Conservation (phyloP, 495 filamentous ascomycete species). For the Penicillium malachiteum region DNA sequence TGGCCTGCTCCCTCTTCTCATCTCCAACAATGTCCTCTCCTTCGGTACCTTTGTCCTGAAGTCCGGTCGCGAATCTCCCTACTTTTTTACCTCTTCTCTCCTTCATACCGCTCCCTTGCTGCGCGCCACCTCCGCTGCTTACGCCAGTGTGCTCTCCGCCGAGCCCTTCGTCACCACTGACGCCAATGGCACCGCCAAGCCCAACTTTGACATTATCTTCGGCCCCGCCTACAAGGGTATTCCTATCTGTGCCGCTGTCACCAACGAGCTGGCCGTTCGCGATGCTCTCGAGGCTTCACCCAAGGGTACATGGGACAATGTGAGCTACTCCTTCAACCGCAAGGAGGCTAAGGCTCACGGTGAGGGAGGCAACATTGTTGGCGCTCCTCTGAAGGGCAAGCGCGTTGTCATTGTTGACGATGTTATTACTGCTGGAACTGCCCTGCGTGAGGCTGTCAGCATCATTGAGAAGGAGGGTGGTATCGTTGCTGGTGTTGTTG, state of each 20-base stretch:
- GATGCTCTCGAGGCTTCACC: slow-evolving; percentile 42
- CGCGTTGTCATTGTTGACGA: slow-evolving; percentile 88
- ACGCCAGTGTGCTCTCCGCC: slow-evolving; percentile 66
- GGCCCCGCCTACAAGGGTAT: slow-evolving; percentile 98
- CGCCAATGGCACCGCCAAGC: slow-evolving; percentile 30
- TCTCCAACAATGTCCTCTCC: slow-evolving; percentile 71
- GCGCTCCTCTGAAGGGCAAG: slow-evolving; percentile 79
- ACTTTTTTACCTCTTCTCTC: slow-evolving; percentile 95
- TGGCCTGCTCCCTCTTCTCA: slow-evolving; percentile 68
- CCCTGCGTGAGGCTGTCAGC: slow-evolving; percentile 83
- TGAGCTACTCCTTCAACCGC: slow-evolving; percentile 86
- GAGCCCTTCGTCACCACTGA: slow-evolving; percentile 42
- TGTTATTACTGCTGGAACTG: slow-evolving; percentile 92
- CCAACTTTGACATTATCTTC: slow-evolving; percentile 43
- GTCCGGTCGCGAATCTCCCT: slow-evolving; percentile 88
- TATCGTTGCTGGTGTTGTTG: slow-evolving; percentile 75
- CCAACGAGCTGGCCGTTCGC: slow-evolving; percentile 65
- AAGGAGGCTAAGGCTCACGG: slow-evolving; percentile 95
- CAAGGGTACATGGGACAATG: slow-evolving; percentile 40
- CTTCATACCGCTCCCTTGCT: slow-evolving; percentile 78
- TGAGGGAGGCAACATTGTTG: slow-evolving; percentile 89
- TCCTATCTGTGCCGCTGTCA: slow-evolving; percentile 71
- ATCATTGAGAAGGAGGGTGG: slow-evolving; percentile 83
- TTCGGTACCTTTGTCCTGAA: slow-evolving; percentile 92
- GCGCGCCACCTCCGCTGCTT: slow-evolving; percentile 70